phyloP scores from a whole-genome alignment of 805 yeast species.

The Phaffomyces opuntiae region DNA sequence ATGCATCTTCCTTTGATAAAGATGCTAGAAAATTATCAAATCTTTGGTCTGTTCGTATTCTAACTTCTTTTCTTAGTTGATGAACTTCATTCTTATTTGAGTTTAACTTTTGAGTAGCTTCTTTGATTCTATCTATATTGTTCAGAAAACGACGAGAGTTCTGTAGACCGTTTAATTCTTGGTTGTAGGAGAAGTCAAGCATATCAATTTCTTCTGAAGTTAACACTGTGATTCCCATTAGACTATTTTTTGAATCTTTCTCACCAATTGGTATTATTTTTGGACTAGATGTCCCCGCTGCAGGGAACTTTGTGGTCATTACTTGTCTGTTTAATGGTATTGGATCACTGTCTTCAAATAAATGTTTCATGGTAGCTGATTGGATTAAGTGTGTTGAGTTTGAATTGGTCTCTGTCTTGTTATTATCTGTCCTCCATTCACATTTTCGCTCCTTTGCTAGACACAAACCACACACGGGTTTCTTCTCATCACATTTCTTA shows the following conservation, averaged over 20 bases:
- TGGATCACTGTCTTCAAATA: no score
- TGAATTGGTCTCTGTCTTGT: neutral
- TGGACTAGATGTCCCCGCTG: constrained; percentile 3
- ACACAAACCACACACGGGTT: constrained; percentile 2
- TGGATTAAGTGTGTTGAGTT: neutral
- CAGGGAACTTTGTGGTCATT: constrained; percentile 2
- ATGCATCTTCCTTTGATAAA: neutral
- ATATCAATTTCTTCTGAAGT: constrained; percentile 2
- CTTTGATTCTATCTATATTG: constrained; percentile 1
- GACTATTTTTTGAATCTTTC: neutral
- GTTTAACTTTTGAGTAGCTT: neutral
- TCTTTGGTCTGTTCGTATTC: neutral
- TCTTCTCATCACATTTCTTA: constrained; percentile 1
- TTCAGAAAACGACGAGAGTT: constrained; percentile 2
- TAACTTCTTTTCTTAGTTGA: neutral
- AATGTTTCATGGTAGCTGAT: neutral
- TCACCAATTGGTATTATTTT: neutral
- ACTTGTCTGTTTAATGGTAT: neutral
- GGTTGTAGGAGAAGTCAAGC: constrained; percentile 1
- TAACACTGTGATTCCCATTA: constrained; percentile 2
- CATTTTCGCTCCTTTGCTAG: neutral
- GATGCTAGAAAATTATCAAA: neutral
- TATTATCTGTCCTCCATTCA: neutral
- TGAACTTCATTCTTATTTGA: neutral
- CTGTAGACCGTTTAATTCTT: constrained; percentile 1